These are phyloP conservation scores for Candida ortonii DNA, from an alignment of 805 yeast species.

Conservation along the genomic window DNA sequence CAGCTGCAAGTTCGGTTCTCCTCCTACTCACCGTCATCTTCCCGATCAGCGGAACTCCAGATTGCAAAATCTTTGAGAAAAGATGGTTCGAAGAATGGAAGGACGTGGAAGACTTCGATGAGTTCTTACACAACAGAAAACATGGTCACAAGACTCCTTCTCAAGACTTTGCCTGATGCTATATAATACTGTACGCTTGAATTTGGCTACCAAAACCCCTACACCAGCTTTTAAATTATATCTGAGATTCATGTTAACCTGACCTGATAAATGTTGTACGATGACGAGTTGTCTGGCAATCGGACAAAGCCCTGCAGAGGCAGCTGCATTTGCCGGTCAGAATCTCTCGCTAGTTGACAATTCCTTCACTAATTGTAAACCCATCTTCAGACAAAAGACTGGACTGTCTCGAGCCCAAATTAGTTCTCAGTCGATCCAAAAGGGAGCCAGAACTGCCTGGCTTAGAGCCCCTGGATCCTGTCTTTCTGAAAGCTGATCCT, in stretches of 20 bases:
- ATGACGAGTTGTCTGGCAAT: no score
- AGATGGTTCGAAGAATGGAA: conserved; percentile 64
- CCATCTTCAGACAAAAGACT: conserved; percentile 20
- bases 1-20: conserved; percentile 55
- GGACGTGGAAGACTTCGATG: conserved; percentile 63
- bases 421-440: conserved; percentile 23
- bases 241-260: no score
- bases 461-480: conserved; percentile 15
- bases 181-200: no score
- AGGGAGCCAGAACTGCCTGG: conserved; percentile 23
- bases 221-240: no score
- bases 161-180: no score
- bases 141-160: no score
- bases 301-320: no score
- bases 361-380: conserved; percentile 17
- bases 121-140: conserved; percentile 21
- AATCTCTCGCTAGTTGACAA: conserved; percentile 10
- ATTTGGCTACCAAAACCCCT: no score
- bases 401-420: conserved; percentile 22
- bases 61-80: conserved; percentile 40
- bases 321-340: no score
- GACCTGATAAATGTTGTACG: no score
- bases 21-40: conserved; percentile 47
- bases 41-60: conserved; percentile 45
- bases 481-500: conserved; percentile 10